A percentile compares a stretch with the other conserved stretches of the same genome.
These are phyloP conservation scores for Auricularia heimuer DNA, from an alignment of 768 basidiomycete genomes.

Conservation along the genomic window DNA sequence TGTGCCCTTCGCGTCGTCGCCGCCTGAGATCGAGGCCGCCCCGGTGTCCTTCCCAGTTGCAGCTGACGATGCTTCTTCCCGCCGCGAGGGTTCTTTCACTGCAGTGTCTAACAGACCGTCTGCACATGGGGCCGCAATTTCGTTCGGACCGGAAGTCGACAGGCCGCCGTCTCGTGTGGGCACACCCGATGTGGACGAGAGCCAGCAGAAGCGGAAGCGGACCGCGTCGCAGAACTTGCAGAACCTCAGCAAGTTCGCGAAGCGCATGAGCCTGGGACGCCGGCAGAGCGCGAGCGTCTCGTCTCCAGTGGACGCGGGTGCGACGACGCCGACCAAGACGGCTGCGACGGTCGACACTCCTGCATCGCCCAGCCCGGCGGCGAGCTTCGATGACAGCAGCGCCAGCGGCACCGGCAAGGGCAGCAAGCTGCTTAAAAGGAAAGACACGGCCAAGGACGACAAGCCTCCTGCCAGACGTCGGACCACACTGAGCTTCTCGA, in stretches of 20 bases:
- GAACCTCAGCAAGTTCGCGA: slow-evolving; percentile 74
- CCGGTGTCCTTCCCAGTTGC: slow-evolving; percentile 25
- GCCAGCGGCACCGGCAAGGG: not conserved
- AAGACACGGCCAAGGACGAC: slow-evolving; percentile 6
- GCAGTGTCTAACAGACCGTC: slow-evolving; percentile 11
- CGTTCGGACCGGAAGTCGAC: slow-evolving; percentile 49
- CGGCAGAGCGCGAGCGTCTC: not conserved
- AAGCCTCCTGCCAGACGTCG: slow-evolving; percentile 1
- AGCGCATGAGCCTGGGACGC: slow-evolving; percentile 19
- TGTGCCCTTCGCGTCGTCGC: slow-evolving; percentile 20
- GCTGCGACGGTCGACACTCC: not conserved
- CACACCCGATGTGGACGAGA: slow-evolving; percentile 66
- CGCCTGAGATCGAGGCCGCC: slow-evolving; percentile 23
- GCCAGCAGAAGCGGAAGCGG: slow-evolving; percentile 60
- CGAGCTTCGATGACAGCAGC: not conserved
- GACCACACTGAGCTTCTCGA: not conserved
- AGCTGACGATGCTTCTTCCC: slow-evolving; percentile 23
- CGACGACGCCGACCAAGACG: not conserved
- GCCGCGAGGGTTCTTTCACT: slow-evolving; percentile 20
- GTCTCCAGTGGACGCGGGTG: not conserved
- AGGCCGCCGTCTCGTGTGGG: slow-evolving; percentile 49
- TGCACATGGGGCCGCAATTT: slow-evolving; percentile 38
- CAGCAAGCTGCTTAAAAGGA: not conserved
- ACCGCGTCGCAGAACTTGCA: slow-evolving; percentile 83
- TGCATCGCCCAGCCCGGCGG: not conserved